phyloP scores from a whole-genome alignment of 176 grass and related monocot species.

The Triticum dicoccoides region DNA sequence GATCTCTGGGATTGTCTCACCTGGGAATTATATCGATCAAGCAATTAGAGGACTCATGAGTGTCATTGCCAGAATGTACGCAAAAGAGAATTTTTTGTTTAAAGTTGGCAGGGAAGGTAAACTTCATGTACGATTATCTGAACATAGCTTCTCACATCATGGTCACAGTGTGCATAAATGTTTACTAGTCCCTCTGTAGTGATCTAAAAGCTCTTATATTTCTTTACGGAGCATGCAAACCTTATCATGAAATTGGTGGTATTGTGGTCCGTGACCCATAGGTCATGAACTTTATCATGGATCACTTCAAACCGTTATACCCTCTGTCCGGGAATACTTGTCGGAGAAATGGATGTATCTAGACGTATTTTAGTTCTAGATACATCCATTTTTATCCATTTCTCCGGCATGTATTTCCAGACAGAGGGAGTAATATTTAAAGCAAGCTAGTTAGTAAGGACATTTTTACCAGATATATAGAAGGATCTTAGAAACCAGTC shows the following conservation, averaged over 20 bases:
- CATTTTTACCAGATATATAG: neutral
- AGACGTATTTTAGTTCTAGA: too few relatives aligned
- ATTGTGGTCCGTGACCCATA: conserved; percentile 25
- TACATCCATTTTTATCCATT: too few relatives aligned
- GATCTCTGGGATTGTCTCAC: conserved; percentile 71
- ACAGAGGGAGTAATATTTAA: neutral
- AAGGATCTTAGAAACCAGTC: neutral
- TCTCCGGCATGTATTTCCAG: too few relatives aligned
- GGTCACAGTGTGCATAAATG: conserved; percentile 15
- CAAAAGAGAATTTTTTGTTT: neutral
- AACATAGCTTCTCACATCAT: conserved; percentile 18
- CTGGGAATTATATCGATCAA: conserved; percentile 49
- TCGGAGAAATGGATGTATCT: too few relatives aligned
- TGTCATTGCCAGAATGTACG: conserved; percentile 16
- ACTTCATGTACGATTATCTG: conserved; percentile 21
- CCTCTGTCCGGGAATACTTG: too few relatives aligned
- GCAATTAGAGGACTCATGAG: conserved; percentile 16
- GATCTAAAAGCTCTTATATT: too few relatives aligned
- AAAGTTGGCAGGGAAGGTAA: neutral
- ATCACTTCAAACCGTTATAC: conserved; percentile 13
- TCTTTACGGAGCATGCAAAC: conserved; percentile 3
- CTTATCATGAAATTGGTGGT: conserved; percentile 32
- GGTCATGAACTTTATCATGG: conserved; percentile 3
- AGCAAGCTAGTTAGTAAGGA: neutral
- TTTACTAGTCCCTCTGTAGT: neutral